Evolutionary conservation across 108 stramenopile species (phyloP).

Genomic region (Cylindrotheca fusiformis): DNA sequence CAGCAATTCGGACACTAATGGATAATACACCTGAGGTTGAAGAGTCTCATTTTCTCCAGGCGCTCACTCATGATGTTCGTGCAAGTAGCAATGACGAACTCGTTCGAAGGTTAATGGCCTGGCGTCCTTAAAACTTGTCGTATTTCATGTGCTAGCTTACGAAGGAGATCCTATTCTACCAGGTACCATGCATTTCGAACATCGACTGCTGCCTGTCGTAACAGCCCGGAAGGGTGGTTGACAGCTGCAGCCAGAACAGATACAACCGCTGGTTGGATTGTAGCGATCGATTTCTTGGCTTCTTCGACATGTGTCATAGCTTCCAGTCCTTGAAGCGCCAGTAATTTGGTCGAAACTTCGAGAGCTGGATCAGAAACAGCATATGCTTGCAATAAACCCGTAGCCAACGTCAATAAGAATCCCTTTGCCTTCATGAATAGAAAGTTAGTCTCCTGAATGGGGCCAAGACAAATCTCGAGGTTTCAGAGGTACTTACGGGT

Average conservation of each 20-base stretch:
- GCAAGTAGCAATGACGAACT: slow-evolving; percentile 52
- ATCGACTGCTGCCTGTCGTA: slow-evolving; percentile 45
- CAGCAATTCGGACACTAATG: slow-evolving; percentile 58
- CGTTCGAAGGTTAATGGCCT: slow-evolving; percentile 36
- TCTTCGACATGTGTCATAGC: slow-evolving; percentile 16
- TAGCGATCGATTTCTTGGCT: slow-evolving; percentile 8
- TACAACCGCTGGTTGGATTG: slow-evolving; percentile 35
- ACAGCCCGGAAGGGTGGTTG: slow-evolving; percentile 36
- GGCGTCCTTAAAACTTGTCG: slow-evolving; percentile 31
- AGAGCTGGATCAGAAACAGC: slow-evolving; percentile 21
- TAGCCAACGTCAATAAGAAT: slow-evolving; percentile 18
- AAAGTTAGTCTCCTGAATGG: no score
- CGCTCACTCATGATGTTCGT: slow-evolving; percentile 35
- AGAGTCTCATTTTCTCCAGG: slow-evolving; percentile 45
- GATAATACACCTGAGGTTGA: slow-evolving; percentile 22
- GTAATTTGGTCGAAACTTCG: slow-evolving; percentile 34
- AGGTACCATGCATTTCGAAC: slow-evolving; percentile 48
- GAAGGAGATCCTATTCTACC: no score
- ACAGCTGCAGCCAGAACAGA: slow-evolving; percentile 39
- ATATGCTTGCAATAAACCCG: slow-evolving; percentile 34
- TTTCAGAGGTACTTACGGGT: slow-evolving; percentile 1
- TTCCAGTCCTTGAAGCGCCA: slow-evolving; percentile 41
- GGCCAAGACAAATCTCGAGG: no score
- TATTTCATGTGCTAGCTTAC: slow-evolving; percentile 5
- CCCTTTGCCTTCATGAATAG: slow-evolving; percentile 4